Evolutionary conservation across 2,329 filamentous ascomycete genomes (phyloP).

Genomic region (Magnaporthales sp.): DNA sequence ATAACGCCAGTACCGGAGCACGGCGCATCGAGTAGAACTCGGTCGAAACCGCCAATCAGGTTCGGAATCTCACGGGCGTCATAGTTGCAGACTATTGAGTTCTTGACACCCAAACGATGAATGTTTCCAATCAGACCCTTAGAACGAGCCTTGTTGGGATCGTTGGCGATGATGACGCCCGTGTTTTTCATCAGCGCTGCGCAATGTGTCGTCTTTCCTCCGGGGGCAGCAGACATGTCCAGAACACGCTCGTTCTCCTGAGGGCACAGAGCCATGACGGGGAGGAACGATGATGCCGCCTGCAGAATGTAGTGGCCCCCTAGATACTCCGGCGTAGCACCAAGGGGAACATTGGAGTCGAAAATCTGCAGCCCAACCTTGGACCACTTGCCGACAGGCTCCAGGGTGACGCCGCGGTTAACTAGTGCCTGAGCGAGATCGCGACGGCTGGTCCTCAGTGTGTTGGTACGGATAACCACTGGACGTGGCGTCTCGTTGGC

Average conservation of each 20-base stretch:
- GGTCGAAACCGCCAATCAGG: conserved; percentile 91
- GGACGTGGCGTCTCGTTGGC: conserved; percentile 90
- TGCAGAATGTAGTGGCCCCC: conserved; percentile 97
- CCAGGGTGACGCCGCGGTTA: conserved; percentile 90
- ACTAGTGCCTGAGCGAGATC: conserved; percentile 90
- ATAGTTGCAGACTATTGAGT: conserved; percentile 92
- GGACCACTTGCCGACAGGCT: conserved; percentile 97
- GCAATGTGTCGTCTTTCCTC: conserved; percentile 93
- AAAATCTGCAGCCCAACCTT: conserved; percentile 97
- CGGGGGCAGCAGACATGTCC: conserved; percentile 90
- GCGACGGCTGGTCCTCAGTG: conserved; percentile 64
- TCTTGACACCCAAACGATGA: conserved; percentile 86
- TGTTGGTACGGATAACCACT: conserved; percentile 95
- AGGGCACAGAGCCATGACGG: conserved; percentile 92
- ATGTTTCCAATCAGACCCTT: conserved; percentile 98
- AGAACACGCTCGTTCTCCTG: conserved; percentile 88
- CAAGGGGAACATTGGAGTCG: conserved; percentile 74
- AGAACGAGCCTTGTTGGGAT: conserved; percentile 84
- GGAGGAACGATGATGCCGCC: conserved; percentile 91
- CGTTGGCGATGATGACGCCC: conserved; percentile 90
- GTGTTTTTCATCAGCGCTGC: conserved; percentile 98
- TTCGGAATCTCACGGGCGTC: conserved; percentile 90
- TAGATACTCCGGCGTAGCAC: conserved; percentile 94
- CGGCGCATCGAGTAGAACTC: conserved; percentile 87
- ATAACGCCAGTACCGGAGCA: conserved; percentile 98